phyloP scores from a whole-genome alignment of 2,329 filamentous ascomycete genomes.

The Sclerotinia borealis region DNA sequence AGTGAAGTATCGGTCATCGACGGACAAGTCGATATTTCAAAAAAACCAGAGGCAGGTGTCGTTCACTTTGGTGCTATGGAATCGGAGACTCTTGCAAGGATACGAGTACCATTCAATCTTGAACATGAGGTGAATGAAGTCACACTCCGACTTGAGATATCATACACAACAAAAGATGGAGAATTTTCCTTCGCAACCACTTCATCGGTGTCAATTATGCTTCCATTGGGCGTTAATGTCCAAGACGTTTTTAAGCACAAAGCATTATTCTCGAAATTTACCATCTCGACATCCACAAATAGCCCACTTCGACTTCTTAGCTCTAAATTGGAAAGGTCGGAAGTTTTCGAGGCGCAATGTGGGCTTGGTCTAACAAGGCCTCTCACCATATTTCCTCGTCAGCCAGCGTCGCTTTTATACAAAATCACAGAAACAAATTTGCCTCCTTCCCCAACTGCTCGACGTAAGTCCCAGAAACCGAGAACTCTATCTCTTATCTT shows the following conservation, averaged over 20 bases:
- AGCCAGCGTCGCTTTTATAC: conserved; percentile 76
- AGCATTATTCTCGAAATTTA: conserved; percentile 81
- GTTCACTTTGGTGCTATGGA: conserved; percentile 46
- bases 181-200: conserved; percentile 58
- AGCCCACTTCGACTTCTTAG: conserved; percentile 69
- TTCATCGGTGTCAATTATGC: conserved; percentile 60
- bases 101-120: conserved; percentile 75
- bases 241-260: conserved; percentile 89
- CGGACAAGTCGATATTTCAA: conserved; percentile 39
- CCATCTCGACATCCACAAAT: conserved; percentile 71
- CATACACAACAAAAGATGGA: conserved; percentile 62
- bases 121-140: conserved; percentile 71
- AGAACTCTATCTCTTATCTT: conserved; percentile 59
- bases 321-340: conserved; percentile 64
- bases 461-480: conserved; percentile 23
- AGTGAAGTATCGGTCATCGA: conserved; percentile 49
- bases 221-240: conserved; percentile 90
- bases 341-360: conserved; percentile 60
- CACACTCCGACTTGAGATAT: conserved; percentile 67
- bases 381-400: conserved; percentile 68
- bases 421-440: conserved; percentile 56
- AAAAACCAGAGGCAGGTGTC: conserved; percentile 47
- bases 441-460: conserved; percentile 33
- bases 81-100: conserved; percentile 42
- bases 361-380: conserved; percentile 46